Evolutionary conservation across 176 grass and related monocot species (phyloP).

Genomic region (Pharus latifolius): DNA sequence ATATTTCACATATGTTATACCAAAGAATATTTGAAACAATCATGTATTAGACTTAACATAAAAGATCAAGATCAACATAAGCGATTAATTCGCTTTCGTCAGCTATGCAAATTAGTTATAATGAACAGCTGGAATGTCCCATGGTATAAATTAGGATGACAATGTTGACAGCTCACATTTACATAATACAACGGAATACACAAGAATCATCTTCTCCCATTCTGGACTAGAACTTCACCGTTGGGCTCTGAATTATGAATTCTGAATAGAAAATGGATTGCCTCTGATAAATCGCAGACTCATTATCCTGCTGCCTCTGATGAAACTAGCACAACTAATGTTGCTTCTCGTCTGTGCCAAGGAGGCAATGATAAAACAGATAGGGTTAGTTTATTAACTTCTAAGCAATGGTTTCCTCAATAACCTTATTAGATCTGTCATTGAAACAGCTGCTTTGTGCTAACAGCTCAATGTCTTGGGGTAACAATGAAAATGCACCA

Average conservation of each 20-base stretch:
- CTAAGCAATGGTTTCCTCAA: not conserved
- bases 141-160: conserved; percentile 20
- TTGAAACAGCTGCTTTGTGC: conserved; percentile 37
- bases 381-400: not conserved
- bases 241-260: not conserved
- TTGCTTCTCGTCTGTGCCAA: not conserved
- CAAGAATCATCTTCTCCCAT: not conserved
- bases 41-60: too few species aligned
- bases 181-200: conserved; percentile 13
- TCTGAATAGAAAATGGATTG: not conserved
- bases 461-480: conserved; percentile 48
- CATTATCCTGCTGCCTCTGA: not conserved
- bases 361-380: too few species aligned
- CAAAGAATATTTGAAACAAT: too few species aligned
- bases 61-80: too few species aligned
- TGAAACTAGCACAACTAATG: conserved; percentile 4
- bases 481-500: conserved; percentile 39
- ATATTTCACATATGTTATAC: too few species aligned
- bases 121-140: not conserved
- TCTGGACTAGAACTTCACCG: not conserved
- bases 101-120: not conserved
- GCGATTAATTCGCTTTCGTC: too few species aligned
- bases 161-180: not conserved
- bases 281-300: not conserved
- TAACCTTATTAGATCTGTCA: conserved; percentile 9